Conservation (phyloP, 164 flowering plant species). For the Aristolochia fimbriata region DNA sequence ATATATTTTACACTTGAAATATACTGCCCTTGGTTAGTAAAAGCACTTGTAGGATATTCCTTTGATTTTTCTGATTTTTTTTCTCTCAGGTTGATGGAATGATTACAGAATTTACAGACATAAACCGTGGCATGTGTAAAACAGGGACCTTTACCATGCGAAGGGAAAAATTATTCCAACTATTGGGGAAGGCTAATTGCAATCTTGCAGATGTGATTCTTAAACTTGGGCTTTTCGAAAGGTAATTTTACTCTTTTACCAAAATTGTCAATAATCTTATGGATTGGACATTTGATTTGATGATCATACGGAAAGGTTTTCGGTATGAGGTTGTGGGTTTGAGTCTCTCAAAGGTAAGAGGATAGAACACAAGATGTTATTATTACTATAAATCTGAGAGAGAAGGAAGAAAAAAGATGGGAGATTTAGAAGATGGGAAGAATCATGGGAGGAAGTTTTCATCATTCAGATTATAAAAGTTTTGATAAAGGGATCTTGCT, state of each 20-base stretch:
- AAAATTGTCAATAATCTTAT: no score
- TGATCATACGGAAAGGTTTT: no score
- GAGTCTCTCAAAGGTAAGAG: no score
- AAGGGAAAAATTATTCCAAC: constrained; percentile 81
- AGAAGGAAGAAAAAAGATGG: no score
- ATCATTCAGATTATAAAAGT: no score
- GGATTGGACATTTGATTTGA: no score
- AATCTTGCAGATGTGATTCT: constrained; percentile 94
- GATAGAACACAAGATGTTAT: no score
- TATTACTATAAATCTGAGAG: no score
- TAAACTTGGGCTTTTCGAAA: constrained; percentile 93
- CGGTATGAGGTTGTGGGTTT: no score
- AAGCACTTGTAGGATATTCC: background rate
- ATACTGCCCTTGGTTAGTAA: background rate
- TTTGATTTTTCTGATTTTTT: background rate
- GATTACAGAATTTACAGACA: constrained; percentile 96
- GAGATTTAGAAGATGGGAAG: no score
- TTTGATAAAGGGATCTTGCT: no score
- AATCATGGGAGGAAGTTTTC: no score
- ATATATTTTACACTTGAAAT: background rate
- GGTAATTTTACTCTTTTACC: constrained; percentile 28
- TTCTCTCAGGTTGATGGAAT: constrained; percentile 81
- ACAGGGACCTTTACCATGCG: constrained; percentile 94
- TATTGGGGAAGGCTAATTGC: constrained; percentile 92
- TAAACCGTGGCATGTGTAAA: constrained; percentile 89